Base-by-base conservation (phyloP, 2,329 filamentous ascomycete species). In the Fusarium compactum region DNA sequence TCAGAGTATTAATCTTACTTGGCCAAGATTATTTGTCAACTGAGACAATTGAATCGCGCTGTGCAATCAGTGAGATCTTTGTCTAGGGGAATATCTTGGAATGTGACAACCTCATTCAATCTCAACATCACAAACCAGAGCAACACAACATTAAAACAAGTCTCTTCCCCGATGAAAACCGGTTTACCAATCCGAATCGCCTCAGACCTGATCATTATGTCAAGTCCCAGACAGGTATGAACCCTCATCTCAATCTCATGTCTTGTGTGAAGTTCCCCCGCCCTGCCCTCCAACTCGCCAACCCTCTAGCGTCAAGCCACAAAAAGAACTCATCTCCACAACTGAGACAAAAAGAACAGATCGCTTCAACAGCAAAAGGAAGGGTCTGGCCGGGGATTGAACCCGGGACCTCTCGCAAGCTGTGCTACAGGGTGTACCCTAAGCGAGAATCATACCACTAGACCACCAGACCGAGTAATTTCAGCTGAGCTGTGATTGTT, bases 371-470 rank as follows among this genome's bases (percentile, higher is more conserved):
- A 3, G 2, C 25, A 79, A 78, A 78, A 73, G 47, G 24, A 67
- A 74, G 80, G 80, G 80, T 80, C 80, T 80, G 80, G 79, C 81
- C 81, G 81, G 79, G 81, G 79, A 82, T 82, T 80, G 81, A 82
- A 82, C 80, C 79, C 81, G 80, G 80, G 80, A 82, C 80, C 80
- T 82, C 80, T 81, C 80, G 80, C 80, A 82, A 74, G 67, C 70
- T 60, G 38, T 70, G 77, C 78, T 78, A 43, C 70, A 77, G 79
- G 79, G 78, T 81, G 69, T 72, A 78, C 87, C 87, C 88, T 90
- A 89, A 89, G 88, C 87, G 87, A 88, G 87, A 89, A 90, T 89
- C 87, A 89, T 90, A 89, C 87, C 87, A 86, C 87, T 88, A 89
- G 86, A 88, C 86, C 85, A 88, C 79, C 79, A 80, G 79, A 78